phyloP scores from a whole-genome alignment of 108 stramenopile species.

The Skeletonema grethae region DNA sequence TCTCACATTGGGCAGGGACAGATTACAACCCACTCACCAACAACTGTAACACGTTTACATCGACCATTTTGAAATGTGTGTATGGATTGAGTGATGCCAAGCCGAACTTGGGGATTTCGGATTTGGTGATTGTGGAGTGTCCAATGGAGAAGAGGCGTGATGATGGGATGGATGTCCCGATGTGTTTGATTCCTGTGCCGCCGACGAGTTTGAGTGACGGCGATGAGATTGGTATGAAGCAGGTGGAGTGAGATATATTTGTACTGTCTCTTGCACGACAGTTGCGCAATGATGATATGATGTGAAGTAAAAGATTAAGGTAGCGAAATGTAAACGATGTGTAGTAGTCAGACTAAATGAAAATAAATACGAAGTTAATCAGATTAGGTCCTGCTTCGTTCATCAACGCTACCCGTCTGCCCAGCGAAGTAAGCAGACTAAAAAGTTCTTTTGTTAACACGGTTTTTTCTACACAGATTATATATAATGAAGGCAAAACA shows the following conservation, averaged over 20 bases:
- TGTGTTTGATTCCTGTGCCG: conserved; percentile 29
- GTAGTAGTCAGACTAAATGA: too few relatives aligned
- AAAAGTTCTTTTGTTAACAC: background rate
- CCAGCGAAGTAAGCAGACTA: too few relatives aligned
- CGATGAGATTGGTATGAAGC: background rate
- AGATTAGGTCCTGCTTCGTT: too few relatives aligned
- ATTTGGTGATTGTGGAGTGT: conserved; percentile 40
- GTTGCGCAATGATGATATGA: too few relatives aligned
- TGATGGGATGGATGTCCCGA: conserved; percentile 27
- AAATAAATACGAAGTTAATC: too few relatives aligned
- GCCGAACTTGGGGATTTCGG: conserved; percentile 47
- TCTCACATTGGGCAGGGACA: conserved; percentile 45
- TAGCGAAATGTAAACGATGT: too few relatives aligned
- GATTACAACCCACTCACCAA: conserved; percentile 53
- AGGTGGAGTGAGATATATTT: background rate
- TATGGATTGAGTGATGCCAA: conserved; percentile 50
- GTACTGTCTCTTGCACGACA: too few relatives aligned
- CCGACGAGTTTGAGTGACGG: background rate
- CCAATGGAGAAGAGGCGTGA: conserved; percentile 19
- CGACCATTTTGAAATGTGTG: conserved; percentile 45
- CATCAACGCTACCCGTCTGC: too few relatives aligned
- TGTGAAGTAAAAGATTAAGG: too few relatives aligned
- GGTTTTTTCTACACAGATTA: background rate
- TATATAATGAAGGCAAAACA: conserved; percentile 5
- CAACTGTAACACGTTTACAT: conserved; percentile 56